Conservation (phyloP, 805 yeast genomes). For the Ogataea thermomethanolica region DNA sequence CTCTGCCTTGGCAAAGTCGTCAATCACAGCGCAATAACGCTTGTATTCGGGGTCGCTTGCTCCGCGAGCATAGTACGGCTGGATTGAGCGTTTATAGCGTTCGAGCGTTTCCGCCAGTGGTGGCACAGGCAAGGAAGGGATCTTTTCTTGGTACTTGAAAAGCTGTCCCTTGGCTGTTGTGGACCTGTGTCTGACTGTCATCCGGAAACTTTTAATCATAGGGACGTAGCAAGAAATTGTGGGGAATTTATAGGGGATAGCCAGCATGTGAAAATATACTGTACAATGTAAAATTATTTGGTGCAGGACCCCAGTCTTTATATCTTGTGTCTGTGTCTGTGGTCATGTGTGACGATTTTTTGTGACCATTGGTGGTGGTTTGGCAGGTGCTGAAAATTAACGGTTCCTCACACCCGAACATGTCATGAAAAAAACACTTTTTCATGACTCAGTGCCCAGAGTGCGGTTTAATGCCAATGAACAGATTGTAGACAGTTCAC, state of each 20-base stretch:
- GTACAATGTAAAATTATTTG: too few relatives aligned
- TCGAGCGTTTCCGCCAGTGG: slow-evolving; percentile 64
- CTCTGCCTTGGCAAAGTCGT: slow-evolving; percentile 59
- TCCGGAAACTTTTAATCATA: slow-evolving; percentile 1
- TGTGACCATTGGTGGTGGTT: background rate
- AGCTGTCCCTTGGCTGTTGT: slow-evolving; percentile 53
- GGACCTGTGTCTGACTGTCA: slow-evolving; percentile 6
- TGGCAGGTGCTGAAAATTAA: background rate
- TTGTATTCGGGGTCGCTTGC: slow-evolving; percentile 39
- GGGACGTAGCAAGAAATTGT: background rate
- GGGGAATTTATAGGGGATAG: slow-evolving; percentile 10
- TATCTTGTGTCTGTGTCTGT: background rate
- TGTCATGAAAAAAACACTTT: slow-evolving; percentile 4
- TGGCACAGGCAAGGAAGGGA: slow-evolving; percentile 90
- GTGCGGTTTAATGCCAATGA: too few relatives aligned
- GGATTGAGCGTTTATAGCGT: slow-evolving; percentile 67
- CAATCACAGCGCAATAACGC: slow-evolving; percentile 52
- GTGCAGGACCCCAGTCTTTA: background rate
- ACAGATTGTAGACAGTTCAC: too few relatives aligned
- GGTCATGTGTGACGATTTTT: background rate
- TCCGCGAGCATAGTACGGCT: slow-evolving; percentile 56
- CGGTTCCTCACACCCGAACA: slow-evolving; percentile 10
- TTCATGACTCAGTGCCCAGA: too few relatives aligned
- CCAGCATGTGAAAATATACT: slow-evolving; percentile 8
- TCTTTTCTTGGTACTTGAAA: slow-evolving; percentile 63